Evolutionary conservation across 2,329 filamentous ascomycete species (phyloP), one percentile per base, ranked within the genome.

Genomic region (Epichloe hybrida): DNA sequence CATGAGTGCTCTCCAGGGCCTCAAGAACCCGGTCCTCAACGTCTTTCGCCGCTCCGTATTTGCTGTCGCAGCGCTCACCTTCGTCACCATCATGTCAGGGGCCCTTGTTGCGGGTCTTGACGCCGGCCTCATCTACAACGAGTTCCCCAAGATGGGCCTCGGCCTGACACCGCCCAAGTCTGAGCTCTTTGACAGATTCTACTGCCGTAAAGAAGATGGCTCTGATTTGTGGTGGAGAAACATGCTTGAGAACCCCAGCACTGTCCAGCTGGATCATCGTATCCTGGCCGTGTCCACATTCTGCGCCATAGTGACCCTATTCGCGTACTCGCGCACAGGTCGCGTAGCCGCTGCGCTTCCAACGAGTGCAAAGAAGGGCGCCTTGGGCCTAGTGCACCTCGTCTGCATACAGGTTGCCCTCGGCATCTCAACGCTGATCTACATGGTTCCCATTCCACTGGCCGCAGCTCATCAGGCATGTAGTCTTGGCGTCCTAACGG

Each of bases 51-150:
- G 82, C 59, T 83, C 81, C 20, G 83, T 88, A 21, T 75, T 80
- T 5, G 83, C 75, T 2, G 75, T 97, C 27, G 78, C 84, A 8
- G 72, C 75, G 3, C 78, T 98, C 27, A 82, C 95, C 58, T 97
- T 95, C 69, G 74, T 78, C 36, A 98, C 93, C 4, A 89, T 87
- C 62, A 87, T 98, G 79, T 96, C 93, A 4, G 93, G 91, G 50
- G 91, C 84, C 5, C 78, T 98, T 2, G 93, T 98, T 35, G 93
- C 93, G 6, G 93, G 93, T 35, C 82, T 98, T 13, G 93, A 98
- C 64, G 93, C 93, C 8, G 93, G 93, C 8, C 76, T 98, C 51
- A 97, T 98, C 69, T 98, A 98, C 75, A 98, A 98, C 66, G 89
- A 98, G 68, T 97, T 98, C 66, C 93, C 93, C 6, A 87, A 79